Base-by-base conservation (phyloP, 176 grass and related monocot species). In the Carex scoparia region DNA sequence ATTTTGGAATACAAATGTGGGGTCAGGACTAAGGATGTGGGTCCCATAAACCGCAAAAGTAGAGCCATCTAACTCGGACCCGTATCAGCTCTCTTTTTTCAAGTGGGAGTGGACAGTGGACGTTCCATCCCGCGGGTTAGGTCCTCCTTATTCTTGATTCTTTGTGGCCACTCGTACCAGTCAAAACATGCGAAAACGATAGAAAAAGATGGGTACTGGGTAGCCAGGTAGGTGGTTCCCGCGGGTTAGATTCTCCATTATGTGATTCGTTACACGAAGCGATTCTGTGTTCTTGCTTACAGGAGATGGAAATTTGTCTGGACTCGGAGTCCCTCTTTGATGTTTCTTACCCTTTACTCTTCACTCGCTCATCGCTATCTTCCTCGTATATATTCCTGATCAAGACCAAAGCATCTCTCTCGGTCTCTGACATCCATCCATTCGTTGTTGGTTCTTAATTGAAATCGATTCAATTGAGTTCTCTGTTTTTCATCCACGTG, bases 321-420 rank as follows among this genome's bases (percentile, higher is more conserved):
- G 42, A 49, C 2, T 0, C 5, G 3, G 42, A 49, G 5, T 0
- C 5, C 23, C 33, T 33, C 9, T 7, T 16, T 42, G 12, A 66
- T 48, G 7, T 54, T 38, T 27, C 57, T 81, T 32, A 48, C 40
- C 38, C 15, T 65, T 10, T 53, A 54, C 46, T 6, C 5, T 54
- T 6, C 5, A 31, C 15, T 76, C 72, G 48, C 48, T 51, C 2
- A 51, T 51, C 9, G 10, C 48, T 11, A 51, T 76, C 79, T 81
- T 59, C 12, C 16, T 64, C 27, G 16, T 65, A 48, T 63, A 51
- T 68, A 77, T 56, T 77, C 73, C 27, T 77, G 27, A 56, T 83
- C 42, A 68, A 30, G 80, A 55, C 54, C 23, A 13, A 83, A 67
- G 38, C 61, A 81, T 83, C 19, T 65, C 78, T 77, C 78, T 80